Evolutionary conservation across 1,139 yeast species (phyloP).

Genomic region (Kodamaea sp.): DNA sequence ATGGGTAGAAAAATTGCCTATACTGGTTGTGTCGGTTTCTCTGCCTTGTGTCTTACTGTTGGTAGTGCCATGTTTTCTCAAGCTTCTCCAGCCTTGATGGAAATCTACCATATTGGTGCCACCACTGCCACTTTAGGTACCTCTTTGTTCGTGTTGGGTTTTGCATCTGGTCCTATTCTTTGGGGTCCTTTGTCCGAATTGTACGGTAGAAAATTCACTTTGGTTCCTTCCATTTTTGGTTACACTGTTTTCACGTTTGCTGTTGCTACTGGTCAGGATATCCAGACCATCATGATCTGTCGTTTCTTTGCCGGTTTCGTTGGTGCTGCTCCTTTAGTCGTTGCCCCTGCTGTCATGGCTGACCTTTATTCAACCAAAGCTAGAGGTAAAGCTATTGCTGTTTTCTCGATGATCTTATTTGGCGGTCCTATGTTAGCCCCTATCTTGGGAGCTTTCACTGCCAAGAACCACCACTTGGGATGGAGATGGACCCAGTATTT

Average conservation of each 20-base stretch:
- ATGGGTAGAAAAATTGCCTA: conserved; percentile 33
- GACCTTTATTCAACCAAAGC: conserved; percentile 63
- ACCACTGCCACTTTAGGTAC: conserved; percentile 66
- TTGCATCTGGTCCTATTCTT: conserved; percentile 77
- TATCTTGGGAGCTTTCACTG: conserved; percentile 38
- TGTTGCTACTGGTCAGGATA: conserved; percentile 68
- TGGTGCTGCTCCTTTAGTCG: conserved; percentile 82
- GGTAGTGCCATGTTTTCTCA: conserved; percentile 69
- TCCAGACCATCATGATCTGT: conserved; percentile 71
- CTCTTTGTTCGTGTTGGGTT: conserved; percentile 75
- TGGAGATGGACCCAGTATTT: conserved; percentile 65
- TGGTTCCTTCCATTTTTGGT: conserved; percentile 55
- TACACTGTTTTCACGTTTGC: conserved; percentile 66
- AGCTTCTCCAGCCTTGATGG: conserved; percentile 43
- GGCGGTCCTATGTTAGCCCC: conserved; percentile 80
- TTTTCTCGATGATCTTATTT: conserved; percentile 67
- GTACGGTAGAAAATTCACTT: conserved; percentile 65
- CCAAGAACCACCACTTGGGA: conserved; percentile 31
- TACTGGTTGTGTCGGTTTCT: conserved; percentile 19
- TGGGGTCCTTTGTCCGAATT: conserved; percentile 84
- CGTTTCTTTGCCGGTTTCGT: conserved; percentile 75
- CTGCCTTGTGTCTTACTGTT: conserved; percentile 48
- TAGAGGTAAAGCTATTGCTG: conserved; percentile 71
- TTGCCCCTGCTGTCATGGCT: conserved; percentile 81
- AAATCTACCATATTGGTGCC: conserved; percentile 49